Base-by-base conservation (phyloP, 176 grass and related monocot species). In the Pontederia crassipes region DNA sequence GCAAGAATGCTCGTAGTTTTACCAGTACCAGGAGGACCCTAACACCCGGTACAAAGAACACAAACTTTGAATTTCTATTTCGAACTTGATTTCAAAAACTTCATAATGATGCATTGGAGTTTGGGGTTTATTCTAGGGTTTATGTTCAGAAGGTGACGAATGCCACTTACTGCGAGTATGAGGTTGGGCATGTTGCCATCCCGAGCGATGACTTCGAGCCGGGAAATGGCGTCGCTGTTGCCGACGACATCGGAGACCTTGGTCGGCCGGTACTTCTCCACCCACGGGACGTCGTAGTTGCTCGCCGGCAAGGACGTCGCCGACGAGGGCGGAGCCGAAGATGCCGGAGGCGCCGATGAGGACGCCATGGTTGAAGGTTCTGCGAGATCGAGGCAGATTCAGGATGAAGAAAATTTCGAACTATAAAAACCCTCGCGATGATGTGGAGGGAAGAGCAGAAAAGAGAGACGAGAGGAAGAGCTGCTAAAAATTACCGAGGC, bases 1-100 rank as follows among this genome's bases (percentile, higher is more conserved):
- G 93, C 87, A 57, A 98, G 84, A 75, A 98, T 98, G 64, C 93
- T 98, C 20, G 93, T 92, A 14, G 87, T 98, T 71, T 98, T 98
- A 28, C 93, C 93, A 0, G 87, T 98, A 2, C 93, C 93, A 17
- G 93, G 93, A 72, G 93, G 93, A 3, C 93, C 93, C 93, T 98
- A 64, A 10, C 9, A 15, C 3, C 46, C 9, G 11, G 53, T 11
- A 15, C n/a, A 2, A 9, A 1, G 8, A 15, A 0, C 11, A 16
- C 3, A 48, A 49, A 54, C 52, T 4, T 4, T 13, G n/a, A 68
- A 74, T 0, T 45, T 15, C 15, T 2, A 63, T 13, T 15, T 45
- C 17, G n/a, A 47, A 62, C 54, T 61, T 4, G 16, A 48, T 14
- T 8, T 35, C 2, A 47, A 32, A 57, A 51, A 55, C 14, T 47